phyloP scores from a whole-genome alignment of 2,329 filamentous ascomycete genomes.

The Emericellopsis atlantica region DNA sequence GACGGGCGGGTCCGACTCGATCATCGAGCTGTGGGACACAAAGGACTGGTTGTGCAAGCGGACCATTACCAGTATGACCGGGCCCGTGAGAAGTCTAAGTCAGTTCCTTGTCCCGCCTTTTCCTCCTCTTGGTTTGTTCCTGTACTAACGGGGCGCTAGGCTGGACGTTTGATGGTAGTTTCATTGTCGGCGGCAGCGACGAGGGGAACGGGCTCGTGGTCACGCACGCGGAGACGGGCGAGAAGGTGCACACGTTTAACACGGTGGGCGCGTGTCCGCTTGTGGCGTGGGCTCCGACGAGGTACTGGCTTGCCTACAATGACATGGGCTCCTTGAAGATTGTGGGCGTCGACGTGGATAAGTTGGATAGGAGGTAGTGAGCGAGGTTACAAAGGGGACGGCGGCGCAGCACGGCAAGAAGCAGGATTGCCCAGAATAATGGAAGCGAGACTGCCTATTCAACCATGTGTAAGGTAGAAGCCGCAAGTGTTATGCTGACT shows the following conservation, averaged over 20 bases:
- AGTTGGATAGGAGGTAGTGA: constrained; percentile 4
- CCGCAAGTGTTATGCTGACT: too few species aligned
- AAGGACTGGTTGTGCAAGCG: constrained; percentile 64
- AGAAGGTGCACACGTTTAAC: constrained; percentile 60
- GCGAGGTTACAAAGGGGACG: too few species aligned
- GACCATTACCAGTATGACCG: constrained; percentile 56
- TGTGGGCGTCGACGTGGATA: constrained; percentile 42
- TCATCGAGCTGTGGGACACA: constrained; percentile 69
- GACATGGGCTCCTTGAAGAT: constrained; percentile 59
- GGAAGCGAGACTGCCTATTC: too few species aligned
- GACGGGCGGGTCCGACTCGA: constrained; percentile 62
- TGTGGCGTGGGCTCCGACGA: constrained; percentile 64
- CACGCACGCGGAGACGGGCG: constrained; percentile 61
- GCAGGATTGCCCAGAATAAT: too few species aligned
- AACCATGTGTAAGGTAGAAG: too few species aligned
- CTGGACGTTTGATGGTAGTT: constrained; percentile 70
- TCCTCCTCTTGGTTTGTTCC: not conserved
- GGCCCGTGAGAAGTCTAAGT: constrained; percentile 58
- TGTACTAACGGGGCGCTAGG: constrained; percentile 35
- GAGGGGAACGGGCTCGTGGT: constrained; percentile 57
- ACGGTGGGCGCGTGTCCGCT: constrained; percentile 50
- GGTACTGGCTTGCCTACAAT: constrained; percentile 63
- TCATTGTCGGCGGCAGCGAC: constrained; percentile 61
- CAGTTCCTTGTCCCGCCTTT: constrained; percentile 12
- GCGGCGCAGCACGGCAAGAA: too few species aligned